These are phyloP conservation scores for Larix kaempferi DNA, from an alignment of 75 land plant genomes.

Conservation along the genomic window DNA sequence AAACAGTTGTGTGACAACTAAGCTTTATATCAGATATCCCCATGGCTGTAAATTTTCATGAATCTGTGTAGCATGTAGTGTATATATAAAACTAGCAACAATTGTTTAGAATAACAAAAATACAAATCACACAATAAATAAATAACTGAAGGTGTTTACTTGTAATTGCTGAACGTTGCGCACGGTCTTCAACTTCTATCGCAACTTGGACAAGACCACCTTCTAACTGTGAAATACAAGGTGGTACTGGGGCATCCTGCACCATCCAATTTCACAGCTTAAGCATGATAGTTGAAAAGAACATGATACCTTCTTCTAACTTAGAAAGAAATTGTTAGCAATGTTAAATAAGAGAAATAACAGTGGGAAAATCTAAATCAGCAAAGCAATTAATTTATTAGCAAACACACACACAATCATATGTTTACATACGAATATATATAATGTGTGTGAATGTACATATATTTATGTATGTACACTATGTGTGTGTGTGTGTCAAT, in stretches of 20 bases:
- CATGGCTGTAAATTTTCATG: no score
- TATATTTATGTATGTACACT: no score
- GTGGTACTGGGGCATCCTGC: constrained; percentile 99
- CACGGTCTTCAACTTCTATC: constrained; percentile 99
- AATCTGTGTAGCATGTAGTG: no score
- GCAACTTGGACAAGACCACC: constrained; percentile 99
- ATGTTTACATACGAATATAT: neutral
- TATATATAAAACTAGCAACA: no score
- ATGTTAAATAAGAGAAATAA: neutral
- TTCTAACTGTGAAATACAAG: constrained; percentile 95
- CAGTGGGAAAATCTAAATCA: neutral
- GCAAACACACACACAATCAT: neutral
- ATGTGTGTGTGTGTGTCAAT: no score
- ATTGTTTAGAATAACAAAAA: no score
- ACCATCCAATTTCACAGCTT: neutral
- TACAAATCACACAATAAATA: neutral
- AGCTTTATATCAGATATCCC: no score
- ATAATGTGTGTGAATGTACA: no score
- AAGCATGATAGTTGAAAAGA: neutral
- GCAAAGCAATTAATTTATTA: neutral
- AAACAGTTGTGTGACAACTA: no score
- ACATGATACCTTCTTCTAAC: constrained; percentile 5
- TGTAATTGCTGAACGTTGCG: constrained; percentile 97
- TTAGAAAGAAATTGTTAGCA: neutral
- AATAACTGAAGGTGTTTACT: constrained; percentile 34